phyloP scores from a whole-genome alignment of 1,284 basidiomycete species.

The Boletus hoseneyae region DNA sequence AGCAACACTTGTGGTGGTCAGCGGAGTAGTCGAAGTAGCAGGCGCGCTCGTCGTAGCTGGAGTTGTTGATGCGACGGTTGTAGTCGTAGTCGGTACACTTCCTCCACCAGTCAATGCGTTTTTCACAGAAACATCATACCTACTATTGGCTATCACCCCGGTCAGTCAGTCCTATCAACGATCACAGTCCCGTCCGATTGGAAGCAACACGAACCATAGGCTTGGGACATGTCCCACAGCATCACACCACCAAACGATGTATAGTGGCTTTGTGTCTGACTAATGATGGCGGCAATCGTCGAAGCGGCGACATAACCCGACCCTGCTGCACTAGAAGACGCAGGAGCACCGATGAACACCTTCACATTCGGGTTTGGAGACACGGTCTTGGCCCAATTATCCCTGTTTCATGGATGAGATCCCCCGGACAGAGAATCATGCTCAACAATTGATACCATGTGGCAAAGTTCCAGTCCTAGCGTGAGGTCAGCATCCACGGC shows the following conservation, averaged over 20 bases:
- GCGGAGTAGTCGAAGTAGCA: slow-evolving; percentile 19
- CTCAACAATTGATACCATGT: slow-evolving; percentile 39
- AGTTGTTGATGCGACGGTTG: slow-evolving; percentile 22
- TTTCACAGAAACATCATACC: slow-evolving; percentile 27
- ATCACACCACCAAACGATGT: slow-evolving; percentile 70
- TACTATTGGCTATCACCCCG: slow-evolving; percentile 18
- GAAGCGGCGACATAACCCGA: slow-evolving; percentile 51
- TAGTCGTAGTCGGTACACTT: slow-evolving; percentile 19
- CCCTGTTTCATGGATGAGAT: slow-evolving; percentile 38
- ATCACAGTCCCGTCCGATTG: background rate
- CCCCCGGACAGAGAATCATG: background rate
- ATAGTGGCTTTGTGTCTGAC: slow-evolving; percentile 44
- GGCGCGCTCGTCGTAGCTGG: slow-evolving; percentile 6
- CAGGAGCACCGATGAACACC: slow-evolving; percentile 62
- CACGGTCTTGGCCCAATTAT: slow-evolving; percentile 59
- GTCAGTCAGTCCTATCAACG: background rate
- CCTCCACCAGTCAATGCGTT: slow-evolving; percentile 13
- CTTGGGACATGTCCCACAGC: slow-evolving; percentile 65
- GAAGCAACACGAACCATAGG: slow-evolving; percentile 37
- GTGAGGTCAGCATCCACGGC: background rate
- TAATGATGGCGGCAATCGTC: slow-evolving; percentile 45
- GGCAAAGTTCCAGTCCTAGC: slow-evolving; percentile 53
- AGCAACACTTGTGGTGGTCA: slow-evolving; percentile 26
- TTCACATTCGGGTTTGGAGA: slow-evolving; percentile 60
- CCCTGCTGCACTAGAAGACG: slow-evolving; percentile 45